Evolutionary conservation across 1,284 basidiomycete species (phyloP).

Genomic region (Rhodotorula sp.): DNA sequence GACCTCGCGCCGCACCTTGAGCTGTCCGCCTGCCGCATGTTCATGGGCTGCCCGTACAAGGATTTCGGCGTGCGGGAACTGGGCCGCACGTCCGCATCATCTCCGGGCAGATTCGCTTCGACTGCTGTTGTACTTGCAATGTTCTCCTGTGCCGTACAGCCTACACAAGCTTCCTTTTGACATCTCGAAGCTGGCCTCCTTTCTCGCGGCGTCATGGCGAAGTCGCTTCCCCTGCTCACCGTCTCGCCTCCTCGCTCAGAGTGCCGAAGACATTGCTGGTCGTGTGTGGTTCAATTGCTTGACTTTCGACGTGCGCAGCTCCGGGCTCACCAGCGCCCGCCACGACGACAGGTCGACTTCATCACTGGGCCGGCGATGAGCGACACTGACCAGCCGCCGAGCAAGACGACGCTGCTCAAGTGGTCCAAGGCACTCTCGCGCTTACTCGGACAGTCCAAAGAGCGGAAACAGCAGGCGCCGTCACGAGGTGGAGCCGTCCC

Average conservation of each 20-base stretch:
- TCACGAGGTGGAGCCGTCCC: background rate
- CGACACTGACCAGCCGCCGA: slow-evolving; percentile 24
- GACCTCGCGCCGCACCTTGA: slow-evolving; percentile 1
- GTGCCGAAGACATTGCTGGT: too few species aligned
- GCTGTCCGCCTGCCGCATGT: slow-evolving; percentile 3
- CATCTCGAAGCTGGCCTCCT: background rate
- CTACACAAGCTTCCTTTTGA: background rate
- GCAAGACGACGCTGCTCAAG: slow-evolving; percentile 32
- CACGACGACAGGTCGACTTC: background rate
- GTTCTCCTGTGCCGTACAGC: background rate
- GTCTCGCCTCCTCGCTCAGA: too few species aligned
- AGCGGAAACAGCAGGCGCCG: background rate
- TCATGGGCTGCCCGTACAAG: slow-evolving; percentile 13
- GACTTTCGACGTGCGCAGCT: background rate
- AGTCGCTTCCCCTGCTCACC: too few species aligned
- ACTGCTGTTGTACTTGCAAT: background rate
- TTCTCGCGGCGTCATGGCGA: background rate
- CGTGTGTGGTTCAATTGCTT: too few species aligned
- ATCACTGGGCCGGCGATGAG: slow-evolving; percentile 3
- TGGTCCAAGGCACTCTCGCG: slow-evolving; percentile 44
- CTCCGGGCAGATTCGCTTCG: background rate
- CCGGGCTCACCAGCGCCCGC: too few species aligned
- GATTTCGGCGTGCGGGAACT: slow-evolving; percentile 9
- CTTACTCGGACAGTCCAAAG: slow-evolving; percentile 14
- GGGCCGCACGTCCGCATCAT: slow-evolving; percentile 9